Conservation (phyloP, 768 basidiomycete species). For the Peribolospora kevripleyi region DNA sequence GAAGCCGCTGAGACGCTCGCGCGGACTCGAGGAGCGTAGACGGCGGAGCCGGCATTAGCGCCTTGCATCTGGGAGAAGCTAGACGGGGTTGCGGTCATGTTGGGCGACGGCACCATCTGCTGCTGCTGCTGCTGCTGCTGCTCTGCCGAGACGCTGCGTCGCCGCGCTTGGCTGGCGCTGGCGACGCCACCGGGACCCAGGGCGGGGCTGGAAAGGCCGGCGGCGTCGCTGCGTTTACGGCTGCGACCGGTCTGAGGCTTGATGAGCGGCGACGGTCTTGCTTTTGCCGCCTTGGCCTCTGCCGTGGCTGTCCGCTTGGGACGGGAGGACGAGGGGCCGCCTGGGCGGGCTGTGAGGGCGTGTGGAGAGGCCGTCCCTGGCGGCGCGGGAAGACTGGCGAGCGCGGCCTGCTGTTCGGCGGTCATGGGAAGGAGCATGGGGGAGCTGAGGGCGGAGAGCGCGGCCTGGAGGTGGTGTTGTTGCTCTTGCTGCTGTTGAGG, state of each 20-base stretch:
- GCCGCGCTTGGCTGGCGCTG: too few relatives aligned
- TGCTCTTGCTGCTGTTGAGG: not conserved
- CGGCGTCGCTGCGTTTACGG: too few relatives aligned
- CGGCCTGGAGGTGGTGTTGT: not conserved
- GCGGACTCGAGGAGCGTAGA: too few relatives aligned
- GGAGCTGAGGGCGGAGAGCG: not conserved
- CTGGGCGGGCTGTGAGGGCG: not conserved
- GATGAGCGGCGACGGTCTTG: slow-evolving; percentile 7
- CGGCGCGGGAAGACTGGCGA: not conserved
- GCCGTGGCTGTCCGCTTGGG: not conserved
- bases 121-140: too few relatives aligned
- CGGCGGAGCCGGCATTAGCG: too few relatives aligned
- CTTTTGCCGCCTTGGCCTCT: slow-evolving; percentile 2
- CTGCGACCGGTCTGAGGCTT: not conserved
- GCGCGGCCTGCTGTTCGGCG: not conserved
- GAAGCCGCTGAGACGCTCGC: too few relatives aligned
- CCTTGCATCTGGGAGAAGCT: too few relatives aligned
- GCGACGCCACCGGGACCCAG: not conserved
- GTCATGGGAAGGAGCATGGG: not conserved
- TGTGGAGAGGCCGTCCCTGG: not conserved
- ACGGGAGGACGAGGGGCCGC: not conserved
- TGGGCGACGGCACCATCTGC: too few relatives aligned
- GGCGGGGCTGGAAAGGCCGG: not conserved
- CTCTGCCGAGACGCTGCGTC: too few relatives aligned
- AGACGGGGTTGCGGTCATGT: too few relatives aligned